Base-by-base conservation (phyloP, 371 early-diverging fungal species). In the Syncephalis plumigaleata region DNA sequence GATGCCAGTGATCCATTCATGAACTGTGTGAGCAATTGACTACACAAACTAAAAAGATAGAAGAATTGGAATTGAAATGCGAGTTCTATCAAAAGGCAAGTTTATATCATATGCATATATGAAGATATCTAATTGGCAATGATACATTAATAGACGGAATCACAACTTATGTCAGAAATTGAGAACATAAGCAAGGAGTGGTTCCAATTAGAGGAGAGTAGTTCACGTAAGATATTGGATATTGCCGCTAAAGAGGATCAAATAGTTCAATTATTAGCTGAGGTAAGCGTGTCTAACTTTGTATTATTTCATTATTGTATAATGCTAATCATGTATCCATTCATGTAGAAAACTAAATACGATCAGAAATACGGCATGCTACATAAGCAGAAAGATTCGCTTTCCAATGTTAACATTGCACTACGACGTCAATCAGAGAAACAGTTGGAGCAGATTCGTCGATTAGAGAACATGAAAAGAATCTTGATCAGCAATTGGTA, bases 131-230 rank as follows among this genome's bases (percentile, higher is more conserved):
- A 56, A 21, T 39, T 48, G 1, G 51, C 54, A 1, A 22, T 23
- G 1, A 22, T 57, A 23, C 43, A 55, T n/a, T 54, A 55, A 24
- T 49, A 58, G 52, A 60, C 63, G n/a, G 77, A 77, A 46, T 53
- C 66, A 24, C 70, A 74, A 50, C 61, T 90, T 37, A 51, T 77
- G 49, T 65, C 62, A 21, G 89, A 89, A 55, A 73, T 92, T 43
- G 85, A 88, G 43, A 71, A 67, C 0, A 74, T 87, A 13, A 74
- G 78, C 17, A 70, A 73, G 50, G 84, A 78, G 24, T 87, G 79
- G 70, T 63, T 65, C 2, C 71, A 79, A 53, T 68, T 91, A 16
- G 86, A 90, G 52, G 85, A 83, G 49, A 81, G 84, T 45, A 82
- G 77, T 50, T 68, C 77, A 25, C 68, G 70, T 46, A 82, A 81